Conservation (phyloP, 2,329 filamentous ascomycete genomes). For the Mycogone perniciosa region DNA sequence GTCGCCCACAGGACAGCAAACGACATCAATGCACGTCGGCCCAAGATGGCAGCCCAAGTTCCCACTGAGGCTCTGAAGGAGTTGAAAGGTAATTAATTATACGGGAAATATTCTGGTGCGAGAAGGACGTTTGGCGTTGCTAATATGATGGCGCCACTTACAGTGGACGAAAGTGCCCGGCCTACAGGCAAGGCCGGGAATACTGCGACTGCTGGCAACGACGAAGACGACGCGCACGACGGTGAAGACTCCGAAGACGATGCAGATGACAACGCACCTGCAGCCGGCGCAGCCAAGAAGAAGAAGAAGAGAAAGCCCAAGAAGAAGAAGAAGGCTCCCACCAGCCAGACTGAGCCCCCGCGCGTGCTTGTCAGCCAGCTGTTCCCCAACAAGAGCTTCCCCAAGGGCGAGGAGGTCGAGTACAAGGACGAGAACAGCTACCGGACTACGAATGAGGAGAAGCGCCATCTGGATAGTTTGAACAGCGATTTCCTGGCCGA, state of each 20-base stretch:
- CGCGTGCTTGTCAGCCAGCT: slow-evolving; percentile 64
- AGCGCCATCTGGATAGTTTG: slow-evolving; percentile 73
- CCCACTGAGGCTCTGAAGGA: slow-evolving; percentile 39
- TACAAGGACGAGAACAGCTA: slow-evolving; percentile 71
- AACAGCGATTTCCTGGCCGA: slow-evolving; percentile 74
- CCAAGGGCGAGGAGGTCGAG: slow-evolving; percentile 69
- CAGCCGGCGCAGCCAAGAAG: slow-evolving; percentile 31
- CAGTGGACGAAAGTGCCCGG: slow-evolving; percentile 33
- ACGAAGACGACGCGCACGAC: slow-evolving; percentile 32
- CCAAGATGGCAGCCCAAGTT: slow-evolving; percentile 38
- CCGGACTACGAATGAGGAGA: slow-evolving; percentile 76
- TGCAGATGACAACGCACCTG: slow-evolving; percentile 38
- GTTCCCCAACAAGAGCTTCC: slow-evolving; percentile 67
- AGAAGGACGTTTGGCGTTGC: background rate
- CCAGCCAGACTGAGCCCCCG: slow-evolving; percentile 67
- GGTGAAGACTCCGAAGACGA: slow-evolving; percentile 49
- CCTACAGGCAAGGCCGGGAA: slow-evolving; percentile 36
- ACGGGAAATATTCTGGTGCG: background rate
- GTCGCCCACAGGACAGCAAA: background rate
- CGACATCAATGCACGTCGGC: slow-evolving; percentile 11
- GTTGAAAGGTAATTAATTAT: slow-evolving; percentile 31
- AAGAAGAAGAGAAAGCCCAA: slow-evolving; percentile 77
- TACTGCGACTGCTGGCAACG: slow-evolving; percentile 31
- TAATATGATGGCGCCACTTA: background rate
- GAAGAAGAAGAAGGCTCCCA: slow-evolving; percentile 72